These are phyloP conservation scores for Gynochthodes officinalis DNA, from an alignment of 257 asterid species.

Conservation along the genomic window DNA sequence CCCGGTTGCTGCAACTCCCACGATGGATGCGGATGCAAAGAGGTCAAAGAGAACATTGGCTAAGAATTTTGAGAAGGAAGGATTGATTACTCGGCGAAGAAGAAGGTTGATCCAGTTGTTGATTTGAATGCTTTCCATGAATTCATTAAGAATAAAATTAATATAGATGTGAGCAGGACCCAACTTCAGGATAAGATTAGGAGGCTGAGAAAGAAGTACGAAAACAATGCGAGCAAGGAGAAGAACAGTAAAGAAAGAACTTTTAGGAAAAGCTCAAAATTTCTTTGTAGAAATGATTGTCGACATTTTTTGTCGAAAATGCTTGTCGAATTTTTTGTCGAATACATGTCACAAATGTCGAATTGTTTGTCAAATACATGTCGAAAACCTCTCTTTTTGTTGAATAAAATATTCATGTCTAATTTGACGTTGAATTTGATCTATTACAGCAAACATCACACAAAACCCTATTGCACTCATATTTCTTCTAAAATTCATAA, in stretches of 20 bases:
- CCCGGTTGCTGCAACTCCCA: constrained; percentile 21
- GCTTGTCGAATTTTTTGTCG: no score
- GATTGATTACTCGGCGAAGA: constrained; percentile 35
- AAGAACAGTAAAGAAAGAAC: constrained; percentile 36
- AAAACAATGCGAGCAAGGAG: constrained; percentile 37
- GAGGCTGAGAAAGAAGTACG: constrained; percentile 49
- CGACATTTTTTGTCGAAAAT: no score
- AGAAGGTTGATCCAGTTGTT: constrained; percentile 36
- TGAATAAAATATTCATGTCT: no score
- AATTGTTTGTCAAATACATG: no score
- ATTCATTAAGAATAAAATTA: constrained; percentile 46
- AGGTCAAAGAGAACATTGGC: constrained; percentile 39
- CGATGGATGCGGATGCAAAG: constrained; percentile 29
- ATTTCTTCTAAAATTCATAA: no score
- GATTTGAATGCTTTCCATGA: constrained; percentile 47
- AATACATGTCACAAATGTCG: no score
- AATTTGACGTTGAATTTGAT: no score
- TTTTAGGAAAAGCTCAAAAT: no score
- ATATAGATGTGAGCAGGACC: constrained; percentile 29
- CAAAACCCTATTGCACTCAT: no score
- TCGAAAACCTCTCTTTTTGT: no score
- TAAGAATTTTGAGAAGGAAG: constrained; percentile 21
- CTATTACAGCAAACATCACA: no score
- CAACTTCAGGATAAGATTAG: constrained; percentile 60
- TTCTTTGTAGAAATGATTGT: no score